phyloP scores from a whole-genome alignment of 495 filamentous ascomycete genomes.

The Penicillium steckii region DNA sequence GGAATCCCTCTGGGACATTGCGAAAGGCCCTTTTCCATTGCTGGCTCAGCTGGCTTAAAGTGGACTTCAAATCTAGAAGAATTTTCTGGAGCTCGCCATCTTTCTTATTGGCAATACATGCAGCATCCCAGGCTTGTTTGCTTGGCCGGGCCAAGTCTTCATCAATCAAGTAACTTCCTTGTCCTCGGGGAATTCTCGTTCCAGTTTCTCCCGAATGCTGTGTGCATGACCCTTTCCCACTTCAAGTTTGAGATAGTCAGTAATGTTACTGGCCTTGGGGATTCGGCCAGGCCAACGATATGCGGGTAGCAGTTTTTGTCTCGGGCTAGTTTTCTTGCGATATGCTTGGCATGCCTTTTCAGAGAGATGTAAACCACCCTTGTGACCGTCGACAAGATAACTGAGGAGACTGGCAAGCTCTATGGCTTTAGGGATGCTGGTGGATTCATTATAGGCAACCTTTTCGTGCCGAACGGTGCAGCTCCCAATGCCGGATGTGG shows the following conservation, averaged over 20 bases:
- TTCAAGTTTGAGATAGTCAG: constrained; percentile 71
- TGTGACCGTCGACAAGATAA: constrained; percentile 76
- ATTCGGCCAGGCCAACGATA: constrained; percentile 42
- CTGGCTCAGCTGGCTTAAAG: constrained; percentile 14
- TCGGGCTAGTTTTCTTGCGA: constrained; percentile 39
- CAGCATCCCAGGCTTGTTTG: constrained; percentile 30
- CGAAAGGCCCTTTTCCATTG: constrained; percentile 19
- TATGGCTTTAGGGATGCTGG: constrained; percentile 54
- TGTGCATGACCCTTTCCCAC: constrained; percentile 54
- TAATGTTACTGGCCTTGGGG: constrained; percentile 49
- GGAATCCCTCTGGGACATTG: constrained; percentile 17
- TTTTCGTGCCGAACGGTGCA: constrained; percentile 76
- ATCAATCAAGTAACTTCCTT: constrained; percentile 35
- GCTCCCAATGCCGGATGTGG: constrained; percentile 63
- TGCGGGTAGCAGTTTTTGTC: constrained; percentile 27
- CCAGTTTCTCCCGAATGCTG: constrained; percentile 46
- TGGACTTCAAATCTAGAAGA: constrained; percentile 19
- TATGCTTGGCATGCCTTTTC: constrained; percentile 54
- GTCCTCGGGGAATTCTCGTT: constrained; percentile 35
- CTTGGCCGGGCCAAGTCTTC: constrained; percentile 47
- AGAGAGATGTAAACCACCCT: constrained; percentile 68
- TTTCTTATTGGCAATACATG: constrained; percentile 23
- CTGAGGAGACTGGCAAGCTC: constrained; percentile 69
- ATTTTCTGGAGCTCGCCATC: constrained; percentile 20
- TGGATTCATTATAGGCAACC: constrained; percentile 63